A percentile compares a stretch with the other conserved stretches of the same genome.
phyloP scores from a whole-genome alignment of 1,139 yeast species.

The Yamadazyma diospyri region DNA sequence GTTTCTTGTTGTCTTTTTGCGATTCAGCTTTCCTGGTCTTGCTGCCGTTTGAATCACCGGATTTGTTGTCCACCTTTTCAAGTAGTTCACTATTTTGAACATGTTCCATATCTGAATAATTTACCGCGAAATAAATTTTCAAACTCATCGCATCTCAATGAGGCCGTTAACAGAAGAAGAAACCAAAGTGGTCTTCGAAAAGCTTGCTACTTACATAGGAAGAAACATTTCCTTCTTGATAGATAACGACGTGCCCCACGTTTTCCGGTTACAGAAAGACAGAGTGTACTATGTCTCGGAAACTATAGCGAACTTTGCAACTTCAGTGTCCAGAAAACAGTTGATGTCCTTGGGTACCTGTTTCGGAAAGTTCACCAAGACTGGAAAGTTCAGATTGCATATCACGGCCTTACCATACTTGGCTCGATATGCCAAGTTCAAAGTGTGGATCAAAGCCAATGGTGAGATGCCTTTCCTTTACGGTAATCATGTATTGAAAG shows the following conservation, averaged over 20 bases:
- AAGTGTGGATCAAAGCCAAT: conserved; percentile 92
- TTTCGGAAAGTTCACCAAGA: conserved; percentile 94
- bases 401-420: conserved; percentile 84
- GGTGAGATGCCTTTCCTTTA: conserved; percentile 98
- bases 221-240: conserved; percentile 86
- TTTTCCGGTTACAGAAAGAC: conserved; percentile 93
- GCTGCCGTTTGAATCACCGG: not conserved
- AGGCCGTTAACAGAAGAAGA: conserved; percentile 97
- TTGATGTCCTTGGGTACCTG: conserved; percentile 92
- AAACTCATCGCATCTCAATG: conserved; percentile 41
- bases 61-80: conserved; percentile 1
- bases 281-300: conserved; percentile 92
- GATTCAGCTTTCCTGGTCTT: conserved; percentile 5
- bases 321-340: conserved; percentile 83
- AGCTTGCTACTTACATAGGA: conserved; percentile 93
- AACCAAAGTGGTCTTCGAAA: conserved; percentile 92
- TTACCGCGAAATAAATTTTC: conserved; percentile 3
- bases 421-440: conserved; percentile 86
- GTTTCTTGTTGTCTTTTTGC: conserved; percentile 10
- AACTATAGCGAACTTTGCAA: conserved; percentile 78
- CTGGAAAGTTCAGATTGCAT: conserved; percentile 93
- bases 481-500: conserved; percentile 95
- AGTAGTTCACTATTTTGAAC: conserved; percentile 2
- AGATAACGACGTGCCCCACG: conserved; percentile 90
- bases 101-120: conserved; percentile 2